Conservation (phyloP, 169 alveolate genomes). For the Plasmodium sp. region DNA sequence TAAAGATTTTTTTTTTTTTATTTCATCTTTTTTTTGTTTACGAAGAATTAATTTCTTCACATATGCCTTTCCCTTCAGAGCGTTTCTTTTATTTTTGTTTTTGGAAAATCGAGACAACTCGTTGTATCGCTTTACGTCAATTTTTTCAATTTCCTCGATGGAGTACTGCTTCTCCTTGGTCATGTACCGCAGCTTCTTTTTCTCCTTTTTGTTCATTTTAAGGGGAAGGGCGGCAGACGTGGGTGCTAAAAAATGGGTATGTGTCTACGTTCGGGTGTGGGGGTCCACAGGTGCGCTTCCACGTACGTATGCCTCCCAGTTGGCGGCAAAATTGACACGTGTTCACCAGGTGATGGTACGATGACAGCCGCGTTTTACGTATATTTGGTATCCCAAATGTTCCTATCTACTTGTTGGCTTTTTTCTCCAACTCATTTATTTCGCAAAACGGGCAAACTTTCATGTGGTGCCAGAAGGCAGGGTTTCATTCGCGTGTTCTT, state of each 20-base stretch:
- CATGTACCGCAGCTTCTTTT: slow-evolving; percentile 56
- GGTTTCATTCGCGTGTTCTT: background rate
- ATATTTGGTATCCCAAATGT: background rate
- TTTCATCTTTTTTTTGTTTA: slow-evolving; percentile 71
- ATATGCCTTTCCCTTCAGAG: slow-evolving; percentile 60
- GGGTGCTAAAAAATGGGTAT: background rate
- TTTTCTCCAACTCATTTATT: background rate
- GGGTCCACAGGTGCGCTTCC: background rate
- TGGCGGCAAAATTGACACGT: background rate
- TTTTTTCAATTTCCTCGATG: slow-evolving; percentile 62
- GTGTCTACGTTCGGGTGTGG: background rate
- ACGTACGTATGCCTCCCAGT: background rate
- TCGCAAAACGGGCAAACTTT: background rate
- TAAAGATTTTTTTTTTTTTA: slow-evolving; percentile 34
- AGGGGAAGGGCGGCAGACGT: background rate
- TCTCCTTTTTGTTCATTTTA: slow-evolving; percentile 52
- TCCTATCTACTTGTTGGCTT: background rate
- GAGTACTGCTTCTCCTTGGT: slow-evolving; percentile 55
- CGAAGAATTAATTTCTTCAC: slow-evolving; percentile 52
- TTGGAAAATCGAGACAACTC: slow-evolving; percentile 30
- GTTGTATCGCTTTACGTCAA: slow-evolving; percentile 47
- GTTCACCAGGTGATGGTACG: background rate
- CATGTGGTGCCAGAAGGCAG: background rate
- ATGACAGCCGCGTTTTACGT: background rate
- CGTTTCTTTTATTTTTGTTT: slow-evolving; percentile 60